Evolutionary conservation across 23 red algal species (phyloP), one percentile per base, ranked within the genome.

Genomic region (Cyanidiococcus yangmingshanensis): DNA sequence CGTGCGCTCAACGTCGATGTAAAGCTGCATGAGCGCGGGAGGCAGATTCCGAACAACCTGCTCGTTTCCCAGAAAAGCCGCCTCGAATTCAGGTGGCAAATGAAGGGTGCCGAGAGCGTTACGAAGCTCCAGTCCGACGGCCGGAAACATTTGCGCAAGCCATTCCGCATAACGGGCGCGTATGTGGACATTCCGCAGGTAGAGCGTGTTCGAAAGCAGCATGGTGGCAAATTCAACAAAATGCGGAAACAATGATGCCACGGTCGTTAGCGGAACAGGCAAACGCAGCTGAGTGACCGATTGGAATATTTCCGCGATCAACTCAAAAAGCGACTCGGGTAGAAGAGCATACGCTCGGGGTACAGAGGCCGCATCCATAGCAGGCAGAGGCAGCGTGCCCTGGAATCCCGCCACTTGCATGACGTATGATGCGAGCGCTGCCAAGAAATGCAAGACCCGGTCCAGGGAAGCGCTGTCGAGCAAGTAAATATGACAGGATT

Each of bases 1-100:
- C 0, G 94, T 98, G 75, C 86, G 84, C 75, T 98, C 94, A 2
- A 91, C 94, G 83, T 98, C 88, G 3, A 98, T 85, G 67, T 98
- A 98, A 37, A 98, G 76, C 36, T 85, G 88, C 67, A 98, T 87
- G 68, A 98, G 35, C 16, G 88, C 88, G 38, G 79, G 76, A 18
- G 87, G 86, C 68, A 98, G 80, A 58, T 91, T 85, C 58, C 87
- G 74, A 50, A 84, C 50, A 1, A 84, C 82, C 15, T 86, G 58
- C 27, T 51, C 39, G 38, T 95, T 82, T 1, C 77, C 86, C 40
- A 58, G 58, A 77, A 95, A 95, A 58, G 87, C 38, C 0, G 82
- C 74, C 82, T 95, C 90, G 74, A 95, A 84, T 41, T 59, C 63
- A 0, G 83, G 74, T 32, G 75, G 41, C 25, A 32, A 31, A 35